phyloP scores from a whole-genome alignment of 1,284 basidiomycete genomes.

The Somion occarium region DNA sequence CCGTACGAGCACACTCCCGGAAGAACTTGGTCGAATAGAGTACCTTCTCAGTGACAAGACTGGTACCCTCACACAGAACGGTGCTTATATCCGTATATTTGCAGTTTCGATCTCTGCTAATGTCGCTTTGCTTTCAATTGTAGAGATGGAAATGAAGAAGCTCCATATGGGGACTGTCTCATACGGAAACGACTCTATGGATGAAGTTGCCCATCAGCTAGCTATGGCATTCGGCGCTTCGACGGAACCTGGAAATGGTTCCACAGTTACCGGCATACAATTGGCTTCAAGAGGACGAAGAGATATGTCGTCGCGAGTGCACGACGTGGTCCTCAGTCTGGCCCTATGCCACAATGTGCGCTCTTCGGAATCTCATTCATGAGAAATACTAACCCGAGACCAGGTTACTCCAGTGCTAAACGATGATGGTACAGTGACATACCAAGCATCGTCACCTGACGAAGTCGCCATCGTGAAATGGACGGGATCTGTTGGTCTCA shows the following conservation, averaged over 20 bases:
- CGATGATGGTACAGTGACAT: slow-evolving; percentile 91
- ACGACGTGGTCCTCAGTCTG: slow-evolving; percentile 89
- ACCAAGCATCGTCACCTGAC: slow-evolving; percentile 98
- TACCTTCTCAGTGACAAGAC: slow-evolving; percentile 98
- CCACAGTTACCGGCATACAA: slow-evolving; percentile 69
- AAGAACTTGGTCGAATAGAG: slow-evolving; percentile 95
- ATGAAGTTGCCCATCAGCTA: slow-evolving; percentile 91
- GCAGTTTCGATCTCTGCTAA: background rate
- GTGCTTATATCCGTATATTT: slow-evolving; percentile 61
- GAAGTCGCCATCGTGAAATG: slow-evolving; percentile 99
- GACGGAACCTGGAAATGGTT: slow-evolving; percentile 43
- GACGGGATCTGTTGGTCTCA: slow-evolving; percentile 93
- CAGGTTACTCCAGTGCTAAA: slow-evolving; percentile 94
- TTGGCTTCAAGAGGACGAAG: slow-evolving; percentile 80
- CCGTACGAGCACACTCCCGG: slow-evolving; percentile 93
- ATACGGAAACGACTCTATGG: slow-evolving; percentile 96
- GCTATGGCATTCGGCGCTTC: slow-evolving; percentile 71
- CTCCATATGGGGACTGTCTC: slow-evolving; percentile 99
- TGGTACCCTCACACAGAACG: slow-evolving; percentile 96
- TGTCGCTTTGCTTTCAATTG: background rate
- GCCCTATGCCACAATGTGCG: slow-evolving; percentile 93
- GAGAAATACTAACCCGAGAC: background rate
- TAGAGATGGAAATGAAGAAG: slow-evolving; percentile 99
- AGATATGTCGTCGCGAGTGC: slow-evolving; percentile 94
- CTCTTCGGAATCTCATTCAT: slow-evolving; percentile 22